These are phyloP conservation scores for Pleurotus platypus DNA, from an alignment of 768 basidiomycete species.

Conservation along the genomic window DNA sequence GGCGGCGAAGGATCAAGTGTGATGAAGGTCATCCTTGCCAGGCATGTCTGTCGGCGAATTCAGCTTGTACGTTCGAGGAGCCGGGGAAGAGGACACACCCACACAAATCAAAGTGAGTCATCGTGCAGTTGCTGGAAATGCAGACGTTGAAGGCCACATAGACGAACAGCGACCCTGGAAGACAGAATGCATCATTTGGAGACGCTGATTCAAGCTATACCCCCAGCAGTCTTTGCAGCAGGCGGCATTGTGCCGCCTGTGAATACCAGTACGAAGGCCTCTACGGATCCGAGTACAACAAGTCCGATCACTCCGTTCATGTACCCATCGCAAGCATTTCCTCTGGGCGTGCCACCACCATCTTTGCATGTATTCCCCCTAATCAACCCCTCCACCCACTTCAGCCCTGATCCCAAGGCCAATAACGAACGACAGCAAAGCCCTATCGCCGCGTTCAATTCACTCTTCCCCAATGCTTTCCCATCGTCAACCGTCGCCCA, in stretches of 20 bases:
- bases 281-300: constrained; percentile 20
- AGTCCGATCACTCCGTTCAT: constrained; percentile 38
- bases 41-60: constrained; percentile 79
- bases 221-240: constrained; percentile 73
- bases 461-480: constrained; percentile 34
- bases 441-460: constrained; percentile 35
- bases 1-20: constrained; percentile 81
- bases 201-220: constrained; percentile 80
- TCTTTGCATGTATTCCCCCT: constrained; percentile 76
- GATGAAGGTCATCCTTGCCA: constrained; percentile 90
- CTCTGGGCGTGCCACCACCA: constrained; percentile 70
- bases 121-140: not conserved
- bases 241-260: constrained; percentile 34
- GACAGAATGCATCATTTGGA: constrained; percentile 89
- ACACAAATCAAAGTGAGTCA: constrained; percentile 80
- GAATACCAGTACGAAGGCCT: constrained; percentile 22
- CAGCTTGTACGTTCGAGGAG: constrained; percentile 84
- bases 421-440: constrained; percentile 42
- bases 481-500: constrained; percentile 10
- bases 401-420: constrained; percentile 43
- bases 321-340: constrained; percentile 33
- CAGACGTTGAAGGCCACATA: constrained; percentile 20
- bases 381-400: constrained; percentile 78
- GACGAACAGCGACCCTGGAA: constrained; percentile 79
- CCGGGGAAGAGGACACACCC: constrained; percentile 83